Evolutionary conservation across 2,329 filamentous ascomycete species (phyloP).

Genomic region (Aspergillus sp.): DNA sequence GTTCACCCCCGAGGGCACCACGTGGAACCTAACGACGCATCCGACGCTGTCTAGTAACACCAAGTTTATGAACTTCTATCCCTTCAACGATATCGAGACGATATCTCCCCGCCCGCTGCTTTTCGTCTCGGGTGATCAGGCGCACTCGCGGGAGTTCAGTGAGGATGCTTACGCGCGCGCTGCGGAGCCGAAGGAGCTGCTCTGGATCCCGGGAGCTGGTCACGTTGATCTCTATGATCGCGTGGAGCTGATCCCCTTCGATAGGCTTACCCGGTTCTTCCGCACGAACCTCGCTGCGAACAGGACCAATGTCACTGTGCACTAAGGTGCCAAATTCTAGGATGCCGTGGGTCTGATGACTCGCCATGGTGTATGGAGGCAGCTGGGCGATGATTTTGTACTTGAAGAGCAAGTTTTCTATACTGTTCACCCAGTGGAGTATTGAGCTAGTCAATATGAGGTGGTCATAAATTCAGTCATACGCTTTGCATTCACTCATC

Average conservation of each 20-base stretch:
- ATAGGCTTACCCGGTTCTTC: conserved; percentile 26
- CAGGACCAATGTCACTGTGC: neutral
- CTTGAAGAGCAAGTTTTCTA: no score
- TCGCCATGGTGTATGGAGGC: no score
- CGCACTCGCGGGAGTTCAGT: conserved; percentile 23
- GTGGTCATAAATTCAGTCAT: no score
- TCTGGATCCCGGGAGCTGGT: conserved; percentile 30
- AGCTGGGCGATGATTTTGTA: no score
- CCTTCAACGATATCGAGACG: conserved; percentile 19
- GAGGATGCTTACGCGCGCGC: conserved; percentile 23
- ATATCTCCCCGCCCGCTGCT: conserved; percentile 24
- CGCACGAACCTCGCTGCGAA: conserved; percentile 8
- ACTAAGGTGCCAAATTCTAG: no score
- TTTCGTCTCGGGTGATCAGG: conserved; percentile 21
- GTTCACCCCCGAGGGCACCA: conserved; percentile 19
- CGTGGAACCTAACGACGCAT: conserved; percentile 26
- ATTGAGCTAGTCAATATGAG: no score
- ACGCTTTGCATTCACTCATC: no score
- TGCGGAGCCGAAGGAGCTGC: conserved; percentile 36
- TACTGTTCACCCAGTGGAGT: no score
- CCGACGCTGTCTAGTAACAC: conserved; percentile 26
- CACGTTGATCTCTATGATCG: conserved; percentile 40
- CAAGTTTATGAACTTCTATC: conserved; percentile 30
- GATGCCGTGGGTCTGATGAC: no score
- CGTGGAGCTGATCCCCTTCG: conserved; percentile 34